Evolutionary conservation across 805 yeast species (phyloP), one percentile per base, ranked within the genome.

Genomic region (Myxozyma melibiosi): DNA sequence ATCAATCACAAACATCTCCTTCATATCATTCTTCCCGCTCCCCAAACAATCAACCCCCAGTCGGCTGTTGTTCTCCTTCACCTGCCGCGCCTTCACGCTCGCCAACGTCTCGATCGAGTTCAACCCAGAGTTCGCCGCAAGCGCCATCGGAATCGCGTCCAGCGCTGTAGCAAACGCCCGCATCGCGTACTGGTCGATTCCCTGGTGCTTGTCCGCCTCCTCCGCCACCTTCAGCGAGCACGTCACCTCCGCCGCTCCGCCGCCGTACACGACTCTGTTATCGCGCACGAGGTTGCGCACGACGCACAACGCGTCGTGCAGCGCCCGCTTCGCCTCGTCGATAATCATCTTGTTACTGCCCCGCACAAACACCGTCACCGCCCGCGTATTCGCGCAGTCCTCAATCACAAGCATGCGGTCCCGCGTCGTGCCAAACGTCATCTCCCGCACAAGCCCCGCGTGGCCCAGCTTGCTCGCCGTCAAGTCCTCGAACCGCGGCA

Each of bases 331-430:
- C 51, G 97, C 95, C 76, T 94, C 99, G 69, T 92, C 99, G 30
- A 89, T 92, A 68, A 95, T 90, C 99, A 94, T 95, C 74, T 88
- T 91, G 74, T 91, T 94, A 7, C 97, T 88, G 37, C 99, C 99
- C 73, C 99, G 84, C 44, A 94, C 79, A 71, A 94, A 86, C 68
- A 96, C 87, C 1, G 98, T 90, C 5, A 90, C 97, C 2, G 96
- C 94, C 68, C 86, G 84, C 28, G 91, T 79, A 70, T 89, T 87
- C 37, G 90, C 84, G 69, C 94, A 85, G 63, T 91, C 89, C 76
- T 92, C 98, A 63, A 94, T 84, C 25, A 91, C 94, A 64, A 94
- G 78, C 98, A 94, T 94, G 68, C 94, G 86, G 68, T 95, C 99
- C 69, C 89, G 83, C 2, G 97, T 92, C 22, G 99, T 94, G 69